Conservation (phyloP, 2,329 filamentous ascomycete species). For the Trichothecium sympodiale region DNA sequence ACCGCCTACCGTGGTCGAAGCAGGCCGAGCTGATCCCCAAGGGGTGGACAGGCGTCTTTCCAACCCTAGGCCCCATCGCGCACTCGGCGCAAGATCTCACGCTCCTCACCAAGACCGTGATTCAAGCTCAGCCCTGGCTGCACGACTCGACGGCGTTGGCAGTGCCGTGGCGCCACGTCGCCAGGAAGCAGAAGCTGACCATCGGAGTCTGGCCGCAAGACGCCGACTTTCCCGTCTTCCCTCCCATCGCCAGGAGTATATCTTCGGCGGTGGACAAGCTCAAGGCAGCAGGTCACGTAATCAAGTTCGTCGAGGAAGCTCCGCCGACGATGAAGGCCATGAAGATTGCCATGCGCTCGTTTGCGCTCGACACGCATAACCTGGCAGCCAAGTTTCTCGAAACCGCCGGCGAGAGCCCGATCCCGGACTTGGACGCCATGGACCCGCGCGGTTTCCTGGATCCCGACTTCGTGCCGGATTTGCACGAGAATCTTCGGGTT, state of each 20-base stretch:
- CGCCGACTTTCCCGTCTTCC: not conserved
- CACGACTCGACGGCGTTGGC: conserved; percentile 26
- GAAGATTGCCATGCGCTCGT: conserved; percentile 1
- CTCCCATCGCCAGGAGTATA: not conserved
- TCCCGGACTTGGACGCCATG: not conserved
- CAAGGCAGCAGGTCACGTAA: not conserved
- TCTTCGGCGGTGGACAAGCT: not conserved
- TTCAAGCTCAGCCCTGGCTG: conserved; percentile 28
- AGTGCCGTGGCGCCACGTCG: conserved; percentile 25
- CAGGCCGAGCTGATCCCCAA: conserved; percentile 4
- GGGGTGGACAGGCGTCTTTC: conserved; percentile 25
- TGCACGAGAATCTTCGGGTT: not conserved
- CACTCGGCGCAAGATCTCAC: conserved; percentile 20
- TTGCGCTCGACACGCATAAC: not conserved
- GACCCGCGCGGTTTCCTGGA: not conserved
- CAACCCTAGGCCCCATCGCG: conserved; percentile 9
- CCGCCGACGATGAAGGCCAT: not conserved
- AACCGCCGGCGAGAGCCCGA: not conserved
- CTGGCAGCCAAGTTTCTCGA: not conserved
- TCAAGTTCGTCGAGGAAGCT: not conserved
- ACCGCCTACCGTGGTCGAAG: conserved; percentile 14
- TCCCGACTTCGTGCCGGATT: no score
- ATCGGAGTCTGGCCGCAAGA: not conserved
- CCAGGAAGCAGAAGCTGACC: conserved; percentile 11
- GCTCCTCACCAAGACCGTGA: conserved; percentile 23